Base-by-base conservation (phyloP, 2,329 filamentous ascomycete species). In the Blastomyces gilchristii region DNA sequence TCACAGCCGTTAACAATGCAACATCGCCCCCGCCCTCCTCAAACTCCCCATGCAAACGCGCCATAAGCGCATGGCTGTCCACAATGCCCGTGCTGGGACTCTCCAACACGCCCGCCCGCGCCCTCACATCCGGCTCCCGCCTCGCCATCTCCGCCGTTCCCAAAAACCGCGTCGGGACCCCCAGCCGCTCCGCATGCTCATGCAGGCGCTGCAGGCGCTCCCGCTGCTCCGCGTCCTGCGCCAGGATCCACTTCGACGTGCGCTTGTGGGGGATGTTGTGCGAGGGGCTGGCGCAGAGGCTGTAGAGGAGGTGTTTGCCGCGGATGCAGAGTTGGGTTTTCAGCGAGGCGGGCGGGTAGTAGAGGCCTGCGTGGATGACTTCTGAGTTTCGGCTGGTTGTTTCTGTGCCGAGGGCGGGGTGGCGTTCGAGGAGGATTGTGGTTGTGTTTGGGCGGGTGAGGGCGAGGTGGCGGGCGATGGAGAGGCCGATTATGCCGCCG, bases 311-410 rank as follows among this genome's bases (percentile, higher is more conserved):
- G 41, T 87, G 73, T 68, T 87, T 87, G 64, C 94, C 94, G 41
- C 80, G 79, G 67, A 97, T 81, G 77, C 94, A 99, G 14, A 99
- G 84, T 18, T 78, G 78, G 0, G 92, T 91, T 77, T 99, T 99
- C 61, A 97, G 84, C 1, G 86, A 87, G 50, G 78, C 76, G 6
- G 81, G 73, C 18, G 89, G 90, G 76, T 97, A 97, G 82, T 97
- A 97, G 67, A 97, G 83, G 16, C 94, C 94, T 0, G 90, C 94
- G 74, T 99, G 94, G 69, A 99, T 95, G 62, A 97, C 93, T 84
- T 97, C 92, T 71, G 89, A 93, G 79, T 96, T 97, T 68, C 92
- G 87, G 67, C 88, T 90, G 66, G 88, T 92, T 0, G 91, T 96
- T 78, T 97, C 92, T 37, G 86, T 93, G 59, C 92, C 92, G 34